Evolutionary conservation across 2,329 filamentous ascomycete genomes (phyloP), one percentile per base, ranked within the genome.

Genomic region (Fusarium sacchari): DNA sequence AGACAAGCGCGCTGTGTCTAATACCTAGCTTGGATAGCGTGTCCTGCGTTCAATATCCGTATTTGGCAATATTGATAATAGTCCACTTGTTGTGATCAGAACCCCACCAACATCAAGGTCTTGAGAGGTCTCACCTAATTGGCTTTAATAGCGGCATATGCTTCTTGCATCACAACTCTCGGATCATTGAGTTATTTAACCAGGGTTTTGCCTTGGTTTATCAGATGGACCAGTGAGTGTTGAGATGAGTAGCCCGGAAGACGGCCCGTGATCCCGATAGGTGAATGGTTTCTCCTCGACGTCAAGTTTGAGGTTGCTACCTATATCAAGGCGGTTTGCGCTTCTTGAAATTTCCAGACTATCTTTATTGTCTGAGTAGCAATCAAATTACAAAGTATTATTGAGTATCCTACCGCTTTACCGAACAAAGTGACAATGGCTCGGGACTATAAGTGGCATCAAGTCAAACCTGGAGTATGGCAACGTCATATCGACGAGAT

Each of bases 401-500:
- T 11, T 8, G 6, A 3, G 15, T 3, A 5, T 20, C 8, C 11
- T 14, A 4, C 26, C 17, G 12, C 4, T 26, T 9, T 7, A 20
- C 1, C 12, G 1, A 30, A 7, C 15, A 59, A 46, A 18, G 73
- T 73, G 71, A 0, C n/a, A 18, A 2, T 24, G 7, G 5, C 36
- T 11, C n/a, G 5, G 2, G 17, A 67, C 3, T 52, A 52, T 17
- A 12, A 30, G 3, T 82, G 82, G 81, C 72, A 60, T 1, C 70
- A 80, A n/a, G 67, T 56, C 6, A 47, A 47, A 1, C 73, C 80
- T 7, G 77, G 79, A 9, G 36, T 76, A 4, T 84, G 82, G 81
- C 72, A 78, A 12, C 79, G 82, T 11, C 76, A 76, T n/a, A 74
- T 82, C 14, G 84, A 86, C 36, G 84, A 86, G 62, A 77, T 79